phyloP scores from a whole-genome alignment of 1,139 yeast species.

The Geotrichum aggregatum region DNA sequence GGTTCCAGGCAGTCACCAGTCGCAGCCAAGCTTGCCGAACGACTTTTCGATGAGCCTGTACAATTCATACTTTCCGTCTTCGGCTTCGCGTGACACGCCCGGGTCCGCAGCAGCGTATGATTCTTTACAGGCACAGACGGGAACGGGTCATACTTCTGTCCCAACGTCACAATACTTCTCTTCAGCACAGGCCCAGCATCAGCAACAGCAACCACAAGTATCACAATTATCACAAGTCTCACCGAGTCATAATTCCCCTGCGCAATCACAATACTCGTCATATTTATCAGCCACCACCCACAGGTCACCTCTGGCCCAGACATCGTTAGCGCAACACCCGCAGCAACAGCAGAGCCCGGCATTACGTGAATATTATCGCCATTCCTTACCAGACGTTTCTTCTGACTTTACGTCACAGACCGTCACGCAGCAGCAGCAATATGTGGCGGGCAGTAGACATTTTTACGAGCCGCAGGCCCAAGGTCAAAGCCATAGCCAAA shows the following conservation, averaged over 20 bases:
- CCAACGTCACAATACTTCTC: not conserved
- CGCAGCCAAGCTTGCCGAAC: slow-evolving; percentile 1
- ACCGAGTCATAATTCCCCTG: too few relatives aligned
- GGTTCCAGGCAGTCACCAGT: slow-evolving; percentile 4
- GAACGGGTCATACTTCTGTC: not conserved
- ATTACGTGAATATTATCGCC: slow-evolving; percentile 2
- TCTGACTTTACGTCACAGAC: not conserved
- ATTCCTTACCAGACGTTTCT: slow-evolving; percentile 1
- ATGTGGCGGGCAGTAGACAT: too few relatives aligned
- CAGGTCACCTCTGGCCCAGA: not conserved
- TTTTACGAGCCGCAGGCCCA: too few relatives aligned
- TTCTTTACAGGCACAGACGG: not conserved
- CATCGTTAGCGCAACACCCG: not conserved
- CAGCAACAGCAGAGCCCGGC: not conserved
- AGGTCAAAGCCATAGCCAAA: too few relatives aligned
- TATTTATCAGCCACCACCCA: not conserved
- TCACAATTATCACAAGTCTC: not conserved
- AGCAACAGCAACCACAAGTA: not conserved
- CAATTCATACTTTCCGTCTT: not conserved
- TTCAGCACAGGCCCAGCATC: not conserved
- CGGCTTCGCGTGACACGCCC: not conserved
- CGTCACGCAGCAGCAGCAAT: slow-evolving; percentile 4
- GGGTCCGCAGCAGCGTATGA: not conserved
- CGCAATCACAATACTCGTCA: not conserved
- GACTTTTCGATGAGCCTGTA: slow-evolving; percentile 2